phyloP scores from a whole-genome alignment of 2,329 filamentous ascomycete species.

The Colletotrichum tofieldiae region DNA sequence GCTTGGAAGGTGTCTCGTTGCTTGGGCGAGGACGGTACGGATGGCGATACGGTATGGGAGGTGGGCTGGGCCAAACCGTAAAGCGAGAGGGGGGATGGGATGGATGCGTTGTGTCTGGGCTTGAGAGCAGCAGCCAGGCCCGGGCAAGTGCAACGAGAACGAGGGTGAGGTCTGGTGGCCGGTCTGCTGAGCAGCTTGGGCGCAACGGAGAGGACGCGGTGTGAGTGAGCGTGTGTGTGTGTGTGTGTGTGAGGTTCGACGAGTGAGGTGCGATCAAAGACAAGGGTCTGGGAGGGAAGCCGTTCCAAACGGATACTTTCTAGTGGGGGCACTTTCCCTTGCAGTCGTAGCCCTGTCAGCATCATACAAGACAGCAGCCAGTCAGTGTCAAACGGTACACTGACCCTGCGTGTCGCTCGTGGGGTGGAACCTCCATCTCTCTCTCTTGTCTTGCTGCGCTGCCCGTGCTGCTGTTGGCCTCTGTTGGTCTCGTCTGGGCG shows the following conservation, averaged over 20 bases:
- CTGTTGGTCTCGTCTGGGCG: background rate
- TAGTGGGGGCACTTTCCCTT: conserved; percentile 24
- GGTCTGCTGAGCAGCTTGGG: conserved; percentile 17
- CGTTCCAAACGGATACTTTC: conserved; percentile 30
- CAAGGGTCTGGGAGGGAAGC: conserved; percentile 23
- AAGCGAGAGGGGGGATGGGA: conserved; percentile 2
- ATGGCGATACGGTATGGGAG: conserved; percentile 16
- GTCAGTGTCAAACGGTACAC: conserved; percentile 31
- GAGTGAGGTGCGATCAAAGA: conserved; percentile 18
- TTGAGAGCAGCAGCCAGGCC: background rate
- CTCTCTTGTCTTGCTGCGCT: background rate
- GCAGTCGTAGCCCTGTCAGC: conserved; percentile 19
- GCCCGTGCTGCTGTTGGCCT: background rate
- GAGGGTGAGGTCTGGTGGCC: conserved; percentile 9
- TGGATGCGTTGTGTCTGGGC: conserved; percentile 1
- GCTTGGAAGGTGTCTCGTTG: conserved; percentile 22
- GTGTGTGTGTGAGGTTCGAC: conserved; percentile 27
- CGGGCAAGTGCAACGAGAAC: conserved; percentile 10
- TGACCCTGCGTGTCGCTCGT: conserved; percentile 11
- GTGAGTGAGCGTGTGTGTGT: conserved; percentile 3
- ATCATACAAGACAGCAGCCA: conserved; percentile 9
- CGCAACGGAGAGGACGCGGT: background rate
- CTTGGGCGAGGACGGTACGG: conserved; percentile 16
- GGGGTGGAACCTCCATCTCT: background rate
- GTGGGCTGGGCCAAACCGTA: conserved; percentile 8